Conservation (phyloP, 805 yeast genomes). For the Teunomyces cretensis region DNA sequence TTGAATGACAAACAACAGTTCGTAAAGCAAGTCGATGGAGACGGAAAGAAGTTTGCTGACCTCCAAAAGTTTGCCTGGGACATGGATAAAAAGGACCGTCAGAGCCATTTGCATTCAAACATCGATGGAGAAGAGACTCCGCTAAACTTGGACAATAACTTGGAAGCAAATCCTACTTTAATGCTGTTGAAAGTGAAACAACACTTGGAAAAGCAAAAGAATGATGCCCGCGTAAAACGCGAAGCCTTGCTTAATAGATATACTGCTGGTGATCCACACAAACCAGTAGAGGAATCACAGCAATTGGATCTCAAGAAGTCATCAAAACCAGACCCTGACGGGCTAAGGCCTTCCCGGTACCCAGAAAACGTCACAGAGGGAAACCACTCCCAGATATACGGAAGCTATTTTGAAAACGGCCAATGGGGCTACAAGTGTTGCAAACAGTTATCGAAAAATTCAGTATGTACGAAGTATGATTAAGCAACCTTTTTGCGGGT, state of each 20-base stretch:
- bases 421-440: conserved; percentile 49
- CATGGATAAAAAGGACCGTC: conserved; percentile 15
- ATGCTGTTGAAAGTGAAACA: conserved; percentile 29
- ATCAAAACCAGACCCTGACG: neutral
- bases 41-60: conserved; percentile 19
- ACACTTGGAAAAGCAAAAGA: conserved; percentile 15
- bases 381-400: conserved; percentile 43
- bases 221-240: conserved; percentile 14
- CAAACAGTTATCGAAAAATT: conserved; percentile 26
- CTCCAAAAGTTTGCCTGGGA: conserved; percentile 41
- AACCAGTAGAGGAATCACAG: neutral
- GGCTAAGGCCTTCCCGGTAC: conserved; percentile 22
- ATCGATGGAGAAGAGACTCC: conserved; percentile 9
- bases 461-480: conserved; percentile 24
- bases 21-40: conserved; percentile 52
- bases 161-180: conserved; percentile 40
- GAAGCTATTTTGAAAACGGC: conserved; percentile 42
- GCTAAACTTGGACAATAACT: conserved; percentile 26
- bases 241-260: conserved; percentile 16
- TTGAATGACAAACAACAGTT: conserved; percentile 46
- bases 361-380: conserved; percentile 36
- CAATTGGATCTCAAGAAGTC: neutral
- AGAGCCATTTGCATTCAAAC: neutral
- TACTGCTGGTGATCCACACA: conserved; percentile 11
- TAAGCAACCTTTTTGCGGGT: neutral